A percentile compares a stretch with the other conserved stretches of the same genome.
These are phyloP conservation scores for Ogataea neopini DNA, from an alignment of 805 yeast species.

Conservation along the genomic window DNA sequence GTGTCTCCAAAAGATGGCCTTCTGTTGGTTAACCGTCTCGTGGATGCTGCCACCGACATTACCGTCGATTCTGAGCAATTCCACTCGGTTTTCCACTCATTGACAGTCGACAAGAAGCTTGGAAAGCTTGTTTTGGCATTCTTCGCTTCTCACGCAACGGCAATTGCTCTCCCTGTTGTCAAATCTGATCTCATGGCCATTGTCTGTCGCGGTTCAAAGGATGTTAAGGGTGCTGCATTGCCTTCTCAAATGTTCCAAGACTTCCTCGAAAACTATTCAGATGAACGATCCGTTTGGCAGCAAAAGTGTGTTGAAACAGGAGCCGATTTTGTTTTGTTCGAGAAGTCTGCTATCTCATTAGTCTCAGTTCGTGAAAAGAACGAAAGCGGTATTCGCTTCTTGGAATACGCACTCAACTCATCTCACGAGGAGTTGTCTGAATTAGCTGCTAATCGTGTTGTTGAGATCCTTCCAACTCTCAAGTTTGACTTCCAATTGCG, in stretches of 20 bases:
- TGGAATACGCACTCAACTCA: conserved; percentile 53
- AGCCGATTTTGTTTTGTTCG: conserved; percentile 55
- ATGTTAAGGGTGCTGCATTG: conserved; percentile 42
- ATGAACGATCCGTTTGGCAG: conserved; percentile 47
- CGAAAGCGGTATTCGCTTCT: conserved; percentile 57
- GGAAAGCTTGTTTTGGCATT: conserved; percentile 62
- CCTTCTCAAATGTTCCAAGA: conserved; percentile 51
- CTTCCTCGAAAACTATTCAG: conserved; percentile 46
- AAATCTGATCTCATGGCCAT: conserved; percentile 52
- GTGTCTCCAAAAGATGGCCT: conserved; percentile 68
- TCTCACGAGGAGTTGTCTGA: conserved; percentile 45
- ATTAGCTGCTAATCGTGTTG: conserved; percentile 51
- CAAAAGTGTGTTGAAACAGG: conserved; percentile 47
- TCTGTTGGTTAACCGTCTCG: conserved; percentile 41
- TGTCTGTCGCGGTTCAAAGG: conserved; percentile 42
- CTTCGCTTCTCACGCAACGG: conserved; percentile 66
- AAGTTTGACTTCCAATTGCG: conserved; percentile 57
- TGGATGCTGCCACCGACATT: conserved; percentile 42
- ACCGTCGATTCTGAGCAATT: conserved; percentile 53
- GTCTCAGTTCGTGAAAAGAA: conserved; percentile 64
- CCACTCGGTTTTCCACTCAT: conserved; percentile 34
- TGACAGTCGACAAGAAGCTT: conserved; percentile 51
- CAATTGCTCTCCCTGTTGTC: conserved; percentile 52
- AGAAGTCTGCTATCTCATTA: conserved; percentile 54
- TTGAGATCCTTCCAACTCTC: conserved; percentile 56